These are phyloP conservation scores for Gyromitra esculenta DNA, from an alignment of 2,329 filamentous ascomycete genomes.

Conservation along the genomic window DNA sequence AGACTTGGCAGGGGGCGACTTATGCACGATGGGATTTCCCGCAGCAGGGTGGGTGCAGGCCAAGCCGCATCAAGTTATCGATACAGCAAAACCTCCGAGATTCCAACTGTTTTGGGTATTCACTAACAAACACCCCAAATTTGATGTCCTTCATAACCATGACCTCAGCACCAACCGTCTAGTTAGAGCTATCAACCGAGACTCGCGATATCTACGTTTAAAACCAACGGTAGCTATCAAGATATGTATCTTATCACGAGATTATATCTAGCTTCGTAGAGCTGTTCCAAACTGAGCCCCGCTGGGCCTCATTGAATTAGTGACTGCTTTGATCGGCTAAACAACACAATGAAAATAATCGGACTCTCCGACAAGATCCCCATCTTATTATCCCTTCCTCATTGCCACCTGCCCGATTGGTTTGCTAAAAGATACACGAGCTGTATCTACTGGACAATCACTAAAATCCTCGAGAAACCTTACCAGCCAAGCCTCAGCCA, in stretches of 20 bases:
- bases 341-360: neutral
- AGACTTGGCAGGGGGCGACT: slow-evolving; percentile 28
- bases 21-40: slow-evolving; percentile 24
- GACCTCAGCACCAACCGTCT: neutral
- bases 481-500: slow-evolving; percentile 18
- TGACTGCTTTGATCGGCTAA: slow-evolving; percentile 30
- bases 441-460: slow-evolving; percentile 25
- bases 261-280: slow-evolving; percentile 3
- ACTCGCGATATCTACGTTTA: neutral
- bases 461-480: neutral
- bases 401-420: slow-evolving; percentile 39
- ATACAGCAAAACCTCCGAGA: slow-evolving; percentile 5
- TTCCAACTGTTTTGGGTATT: neutral
- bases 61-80: slow-evolving; percentile 17
- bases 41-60: slow-evolving; percentile 10
- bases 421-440: slow-evolving; percentile 25
- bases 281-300: neutral
- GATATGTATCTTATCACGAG: neutral
- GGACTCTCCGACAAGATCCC: slow-evolving; percentile 12
- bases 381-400: neutral
- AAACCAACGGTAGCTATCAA: neutral
- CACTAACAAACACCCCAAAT: neutral
- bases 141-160: neutral
- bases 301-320: neutral
- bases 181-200: neutral